These are phyloP conservation scores for Boletellus ananas DNA, from an alignment of 768 basidiomycete species.

Conservation along the genomic window DNA sequence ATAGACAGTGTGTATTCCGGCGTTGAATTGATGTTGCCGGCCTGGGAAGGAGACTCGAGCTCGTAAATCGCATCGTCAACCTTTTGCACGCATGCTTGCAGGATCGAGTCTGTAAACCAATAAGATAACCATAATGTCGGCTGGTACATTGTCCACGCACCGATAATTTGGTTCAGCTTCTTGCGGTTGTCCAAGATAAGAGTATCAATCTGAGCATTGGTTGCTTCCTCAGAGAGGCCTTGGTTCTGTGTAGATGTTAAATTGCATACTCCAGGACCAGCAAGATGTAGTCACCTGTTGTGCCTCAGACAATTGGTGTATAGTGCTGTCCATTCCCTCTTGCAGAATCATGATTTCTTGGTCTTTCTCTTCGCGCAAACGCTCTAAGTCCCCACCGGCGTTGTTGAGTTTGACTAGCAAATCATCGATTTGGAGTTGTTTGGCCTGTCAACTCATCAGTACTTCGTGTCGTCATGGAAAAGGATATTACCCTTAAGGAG, in stretches of 20 bases:
- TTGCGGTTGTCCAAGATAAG: conserved; percentile 96
- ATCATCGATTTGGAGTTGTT: conserved; percentile 96
- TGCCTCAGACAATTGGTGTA: conserved; percentile 81
- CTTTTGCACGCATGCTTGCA: conserved; percentile 95
- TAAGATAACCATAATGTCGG: conserved; percentile 10
- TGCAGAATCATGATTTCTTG: conserved; percentile 94
- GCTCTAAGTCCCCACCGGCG: conserved; percentile 72
- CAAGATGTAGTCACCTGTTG: conserved; percentile 61
- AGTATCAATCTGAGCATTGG: conserved; percentile 95
- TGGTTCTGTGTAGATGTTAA: conserved; percentile 52
- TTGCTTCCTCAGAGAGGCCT: conserved; percentile 82
- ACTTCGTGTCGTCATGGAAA: neutral
- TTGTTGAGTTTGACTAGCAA: conserved; percentile 77
- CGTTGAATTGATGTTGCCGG: conserved; percentile 94
- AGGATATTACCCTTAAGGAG: conserved; percentile 69
- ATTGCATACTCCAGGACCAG: neutral
- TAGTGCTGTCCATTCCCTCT: conserved; percentile 90
- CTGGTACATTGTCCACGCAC: conserved; percentile 36
- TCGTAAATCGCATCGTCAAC: conserved; percentile 98
- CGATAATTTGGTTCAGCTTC: conserved; percentile 96
- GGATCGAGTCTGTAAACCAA: conserved; percentile 75
- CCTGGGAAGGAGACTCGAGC: conserved; percentile 91
- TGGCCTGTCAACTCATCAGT: conserved; percentile 52
- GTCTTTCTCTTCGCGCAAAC: conserved; percentile 90
- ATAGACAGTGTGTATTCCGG: conserved; percentile 98